Conservation (phyloP, 108 stramenopile genomes). For the Seminavis robusta region DNA sequence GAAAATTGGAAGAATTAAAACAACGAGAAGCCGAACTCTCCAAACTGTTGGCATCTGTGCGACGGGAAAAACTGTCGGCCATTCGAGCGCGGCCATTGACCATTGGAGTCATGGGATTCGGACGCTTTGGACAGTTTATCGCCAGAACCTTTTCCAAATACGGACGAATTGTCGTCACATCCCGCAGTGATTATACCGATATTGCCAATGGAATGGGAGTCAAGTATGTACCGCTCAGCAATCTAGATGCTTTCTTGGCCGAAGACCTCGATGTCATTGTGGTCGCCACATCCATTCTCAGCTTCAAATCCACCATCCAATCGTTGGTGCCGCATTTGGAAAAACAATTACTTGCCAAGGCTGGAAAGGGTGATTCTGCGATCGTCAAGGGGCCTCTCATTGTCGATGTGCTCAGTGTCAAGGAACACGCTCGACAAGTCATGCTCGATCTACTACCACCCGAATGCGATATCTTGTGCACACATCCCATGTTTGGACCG, state of each 20-base stretch:
- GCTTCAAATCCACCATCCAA: slow-evolving; percentile 82
- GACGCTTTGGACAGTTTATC: slow-evolving; percentile 94
- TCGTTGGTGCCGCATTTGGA: slow-evolving; percentile 33
- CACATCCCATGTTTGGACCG: slow-evolving; percentile 99
- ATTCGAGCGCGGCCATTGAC: slow-evolving; percentile 66
- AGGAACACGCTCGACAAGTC: slow-evolving; percentile 89
- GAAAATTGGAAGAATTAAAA: slow-evolving; percentile 65
- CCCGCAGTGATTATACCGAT: slow-evolving; percentile 69
- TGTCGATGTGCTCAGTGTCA: slow-evolving; percentile 96
- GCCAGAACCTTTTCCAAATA: slow-evolving; percentile 71
- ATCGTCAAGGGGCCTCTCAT: slow-evolving; percentile 72
- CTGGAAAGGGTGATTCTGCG: not conserved
- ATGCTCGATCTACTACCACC: slow-evolving; percentile 80
- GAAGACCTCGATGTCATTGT: slow-evolving; percentile 78
- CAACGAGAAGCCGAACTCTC: slow-evolving; percentile 56
- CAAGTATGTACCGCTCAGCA: slow-evolving; percentile 53
- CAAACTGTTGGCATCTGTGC: slow-evolving; percentile 48
- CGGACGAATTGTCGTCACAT: slow-evolving; percentile 56
- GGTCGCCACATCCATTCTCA: slow-evolving; percentile 74
- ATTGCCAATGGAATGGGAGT: slow-evolving; percentile 77
- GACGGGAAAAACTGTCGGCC: slow-evolving; percentile 57
- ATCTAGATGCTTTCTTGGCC: slow-evolving; percentile 58
- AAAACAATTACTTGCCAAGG: slow-evolving; percentile 4
- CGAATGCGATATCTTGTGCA: slow-evolving; percentile 91
- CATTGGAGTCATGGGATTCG: slow-evolving; percentile 93